phyloP scores from a whole-genome alignment of 2,329 filamentous ascomycete species.

The Colletotrichum sidae region DNA sequence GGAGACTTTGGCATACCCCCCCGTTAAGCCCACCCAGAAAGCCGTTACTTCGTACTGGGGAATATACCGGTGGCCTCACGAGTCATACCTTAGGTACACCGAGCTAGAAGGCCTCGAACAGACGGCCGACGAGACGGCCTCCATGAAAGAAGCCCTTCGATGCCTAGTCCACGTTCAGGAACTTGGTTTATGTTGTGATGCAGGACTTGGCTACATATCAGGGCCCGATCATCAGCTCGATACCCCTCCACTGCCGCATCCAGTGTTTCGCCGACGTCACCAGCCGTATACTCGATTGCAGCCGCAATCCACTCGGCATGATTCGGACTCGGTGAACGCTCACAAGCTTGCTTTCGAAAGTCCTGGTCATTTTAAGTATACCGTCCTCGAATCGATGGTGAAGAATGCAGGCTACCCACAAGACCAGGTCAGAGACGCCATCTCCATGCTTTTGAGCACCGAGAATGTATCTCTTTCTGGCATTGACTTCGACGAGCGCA shows the following conservation, averaged over 20 bases:
- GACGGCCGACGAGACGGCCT: conserved; percentile 71
- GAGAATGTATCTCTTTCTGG: conserved; percentile 46
- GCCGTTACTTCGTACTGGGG: conserved; percentile 71
- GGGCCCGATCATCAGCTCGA: conserved; percentile 69
- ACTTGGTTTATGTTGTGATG: conserved; percentile 75
- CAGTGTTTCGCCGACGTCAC: conserved; percentile 47
- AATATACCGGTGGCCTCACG: conserved; percentile 72
- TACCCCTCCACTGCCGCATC: conserved; percentile 50
- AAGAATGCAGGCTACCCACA: conserved; percentile 49
- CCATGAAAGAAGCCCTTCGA: conserved; percentile 70
- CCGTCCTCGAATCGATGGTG: conserved; percentile 51
- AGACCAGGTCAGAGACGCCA: conserved; percentile 46
- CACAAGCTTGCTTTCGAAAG: conserved; percentile 41
- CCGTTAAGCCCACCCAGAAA: conserved; percentile 66
- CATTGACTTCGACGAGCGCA: conserved; percentile 49
- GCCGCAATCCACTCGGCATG: conserved; percentile 10
- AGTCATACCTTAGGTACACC: conserved; percentile 69
- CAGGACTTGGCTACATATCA: conserved; percentile 74
- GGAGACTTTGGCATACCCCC: conserved; percentile 59
- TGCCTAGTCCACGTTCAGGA: conserved; percentile 67
- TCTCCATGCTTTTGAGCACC: conserved; percentile 49
- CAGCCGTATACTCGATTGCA: conserved; percentile 34
- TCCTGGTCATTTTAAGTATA: conserved; percentile 45
- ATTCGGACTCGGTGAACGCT: conserved; percentile 36
- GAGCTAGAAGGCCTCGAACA: conserved; percentile 70